These are phyloP conservation scores for Rhodotorula taiwanensis DNA, from an alignment of 768 basidiomycete species.

Conservation along the genomic window DNA sequence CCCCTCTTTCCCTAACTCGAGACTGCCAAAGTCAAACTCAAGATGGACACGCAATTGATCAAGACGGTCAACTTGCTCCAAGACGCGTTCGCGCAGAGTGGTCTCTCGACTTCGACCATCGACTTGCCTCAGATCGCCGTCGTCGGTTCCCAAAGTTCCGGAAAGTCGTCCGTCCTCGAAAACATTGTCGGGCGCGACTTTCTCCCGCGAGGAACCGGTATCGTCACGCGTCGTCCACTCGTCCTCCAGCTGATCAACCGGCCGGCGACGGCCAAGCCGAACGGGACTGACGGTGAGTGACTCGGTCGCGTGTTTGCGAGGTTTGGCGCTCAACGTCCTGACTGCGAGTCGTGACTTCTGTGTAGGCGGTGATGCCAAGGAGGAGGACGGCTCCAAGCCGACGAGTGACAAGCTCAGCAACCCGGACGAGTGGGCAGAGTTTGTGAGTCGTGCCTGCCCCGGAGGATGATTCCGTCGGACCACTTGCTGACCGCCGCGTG, in stretches of 20 bases:
- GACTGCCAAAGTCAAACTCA: not conserved
- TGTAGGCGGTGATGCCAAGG: not conserved
- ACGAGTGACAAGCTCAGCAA: slow-evolving; percentile 67
- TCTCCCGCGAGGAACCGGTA: slow-evolving; percentile 95
- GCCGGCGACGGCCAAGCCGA: slow-evolving; percentile 50
- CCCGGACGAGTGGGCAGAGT: slow-evolving; percentile 96
- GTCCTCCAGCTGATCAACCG: slow-evolving; percentile 94
- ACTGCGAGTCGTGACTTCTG: not conserved
- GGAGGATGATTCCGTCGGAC: not conserved
- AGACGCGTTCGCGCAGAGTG: slow-evolving; percentile 46
- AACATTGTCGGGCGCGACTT: slow-evolving; percentile 98
- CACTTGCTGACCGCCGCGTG: not conserved
- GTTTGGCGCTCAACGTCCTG: not conserved
- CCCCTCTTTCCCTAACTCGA: not conserved
- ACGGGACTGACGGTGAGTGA: slow-evolving; percentile 13
- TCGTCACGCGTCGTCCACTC: slow-evolving; percentile 92
- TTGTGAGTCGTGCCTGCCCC: slow-evolving; percentile 55
- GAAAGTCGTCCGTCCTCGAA: slow-evolving; percentile 52
- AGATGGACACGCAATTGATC: slow-evolving; percentile 14
- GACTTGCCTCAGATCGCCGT: slow-evolving; percentile 50
- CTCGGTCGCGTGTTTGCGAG: too few relatives aligned
- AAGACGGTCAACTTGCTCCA: slow-evolving; percentile 40
- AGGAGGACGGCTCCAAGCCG: slow-evolving; percentile 26
- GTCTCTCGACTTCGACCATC: slow-evolving; percentile 44
- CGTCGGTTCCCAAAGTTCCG: slow-evolving; percentile 48